Conservation (phyloP, 495 filamentous ascomycete species). For the Beverwykella pulmonaria region DNA sequence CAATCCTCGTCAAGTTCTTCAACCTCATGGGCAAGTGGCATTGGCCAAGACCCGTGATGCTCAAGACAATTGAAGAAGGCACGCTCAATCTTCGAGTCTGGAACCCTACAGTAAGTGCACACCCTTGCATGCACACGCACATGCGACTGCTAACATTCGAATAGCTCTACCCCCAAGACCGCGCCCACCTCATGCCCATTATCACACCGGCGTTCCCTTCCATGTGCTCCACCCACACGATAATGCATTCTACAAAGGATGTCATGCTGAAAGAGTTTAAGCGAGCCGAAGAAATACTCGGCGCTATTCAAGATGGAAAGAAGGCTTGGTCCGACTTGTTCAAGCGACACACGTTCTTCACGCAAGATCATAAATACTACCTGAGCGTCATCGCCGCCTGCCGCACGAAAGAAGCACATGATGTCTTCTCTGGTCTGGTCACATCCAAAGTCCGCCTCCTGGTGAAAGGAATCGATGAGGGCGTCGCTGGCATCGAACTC, state of each 20-base stretch:
- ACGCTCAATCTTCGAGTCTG: constrained; percentile 81
- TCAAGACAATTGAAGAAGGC: constrained; percentile 86
- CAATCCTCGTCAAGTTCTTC: constrained; percentile 91
- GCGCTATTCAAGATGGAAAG: constrained; percentile 75
- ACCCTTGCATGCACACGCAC: background rate
- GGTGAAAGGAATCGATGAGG: constrained; percentile 75
- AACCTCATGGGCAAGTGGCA: constrained; percentile 85
- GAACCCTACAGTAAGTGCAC: constrained; percentile 76
- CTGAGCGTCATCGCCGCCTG: constrained; percentile 85
- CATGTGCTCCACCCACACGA: constrained; percentile 95
- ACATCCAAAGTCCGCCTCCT: constrained; percentile 89
- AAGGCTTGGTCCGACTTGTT: constrained; percentile 86
- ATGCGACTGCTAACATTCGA: constrained; percentile 4
- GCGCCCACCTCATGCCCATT: constrained; percentile 90
- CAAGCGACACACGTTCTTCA: constrained; percentile 86
- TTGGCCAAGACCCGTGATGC: constrained; percentile 87
- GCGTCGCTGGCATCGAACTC: constrained; percentile 68
- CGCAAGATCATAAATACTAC: constrained; percentile 89
- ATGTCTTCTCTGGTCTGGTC: constrained; percentile 85
- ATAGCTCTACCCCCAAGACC: constrained; percentile 78
- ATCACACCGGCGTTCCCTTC: constrained; percentile 94
- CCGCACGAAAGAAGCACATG: constrained; percentile 75
- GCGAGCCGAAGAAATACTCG: constrained; percentile 74
- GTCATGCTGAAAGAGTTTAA: constrained; percentile 82
- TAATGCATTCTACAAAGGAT: constrained; percentile 79